phyloP scores from a whole-genome alignment of 2,329 filamentous ascomycete species.

The Delphinella strobiligena region DNA sequence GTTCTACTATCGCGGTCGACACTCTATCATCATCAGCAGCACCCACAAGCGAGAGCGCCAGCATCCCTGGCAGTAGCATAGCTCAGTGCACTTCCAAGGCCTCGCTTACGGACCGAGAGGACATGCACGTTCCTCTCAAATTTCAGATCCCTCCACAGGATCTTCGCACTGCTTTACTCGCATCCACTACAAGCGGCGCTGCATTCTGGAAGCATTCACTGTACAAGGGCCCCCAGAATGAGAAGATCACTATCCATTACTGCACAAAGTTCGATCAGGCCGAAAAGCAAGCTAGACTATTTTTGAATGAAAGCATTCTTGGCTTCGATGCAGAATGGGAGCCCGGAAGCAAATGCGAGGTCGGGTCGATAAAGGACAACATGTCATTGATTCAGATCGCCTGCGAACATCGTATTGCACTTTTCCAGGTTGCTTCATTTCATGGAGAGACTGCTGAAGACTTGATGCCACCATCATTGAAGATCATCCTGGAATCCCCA shows the following conservation, averaged over 20 bases:
- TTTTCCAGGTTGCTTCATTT: constrained; percentile 66
- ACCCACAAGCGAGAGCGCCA: no score
- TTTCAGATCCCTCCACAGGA: constrained; percentile 5
- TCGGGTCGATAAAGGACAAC: constrained; percentile 46
- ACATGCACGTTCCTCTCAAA: neutral
- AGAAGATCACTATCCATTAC: constrained; percentile 61
- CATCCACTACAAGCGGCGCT: constrained; percentile 3
- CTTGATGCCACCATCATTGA: constrained; percentile 59
- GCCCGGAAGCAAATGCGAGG: constrained; percentile 22
- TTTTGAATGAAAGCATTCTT: constrained; percentile 57
- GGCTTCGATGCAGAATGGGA: constrained; percentile 90
- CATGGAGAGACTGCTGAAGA: constrained; percentile 31
- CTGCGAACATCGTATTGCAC: constrained; percentile 59
- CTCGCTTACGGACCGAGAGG: no score
- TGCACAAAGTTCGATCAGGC: constrained; percentile 56
- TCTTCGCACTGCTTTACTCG: constrained; percentile 3
- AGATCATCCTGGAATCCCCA: constrained; percentile 58
- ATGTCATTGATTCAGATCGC: constrained; percentile 77
- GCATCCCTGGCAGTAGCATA: no score
- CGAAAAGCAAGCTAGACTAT: constrained; percentile 54
- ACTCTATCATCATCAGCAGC: no score
- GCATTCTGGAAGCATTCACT: constrained; percentile 51
- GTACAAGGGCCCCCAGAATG: constrained; percentile 45
- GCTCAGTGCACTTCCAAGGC: no score
- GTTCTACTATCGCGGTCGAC: no score